A percentile compares a stretch with the other conserved stretches of the same genome.
Evolutionary conservation across 2,329 filamentous ascomycete genomes (phyloP).

Genomic region (Alternaria triticina): DNA sequence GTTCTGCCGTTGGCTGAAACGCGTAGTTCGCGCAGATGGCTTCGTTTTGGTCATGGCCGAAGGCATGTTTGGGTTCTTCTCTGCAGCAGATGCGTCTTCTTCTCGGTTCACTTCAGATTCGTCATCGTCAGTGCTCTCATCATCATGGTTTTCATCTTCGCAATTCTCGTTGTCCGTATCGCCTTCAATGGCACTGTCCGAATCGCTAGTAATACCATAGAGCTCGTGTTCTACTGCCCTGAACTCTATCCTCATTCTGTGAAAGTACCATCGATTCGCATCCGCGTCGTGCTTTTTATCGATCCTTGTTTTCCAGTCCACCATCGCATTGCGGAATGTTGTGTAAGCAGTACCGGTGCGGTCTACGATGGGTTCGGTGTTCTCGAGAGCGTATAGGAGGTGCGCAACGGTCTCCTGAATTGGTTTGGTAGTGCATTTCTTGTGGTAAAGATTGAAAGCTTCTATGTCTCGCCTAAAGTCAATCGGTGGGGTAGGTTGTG

Average conservation of each 20-base stretch:
- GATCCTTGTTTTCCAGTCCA: neutral
- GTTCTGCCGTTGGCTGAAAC: neutral
- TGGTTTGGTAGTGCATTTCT: neutral
- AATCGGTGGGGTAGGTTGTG: neutral
- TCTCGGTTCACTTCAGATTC: neutral
- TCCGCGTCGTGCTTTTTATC: neutral
- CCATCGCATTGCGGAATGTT: neutral
- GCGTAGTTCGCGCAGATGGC: neutral
- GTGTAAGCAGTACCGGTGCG: neutral
- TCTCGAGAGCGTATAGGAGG: neutral
- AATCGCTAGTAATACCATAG: neutral
- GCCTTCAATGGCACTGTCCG: neutral
- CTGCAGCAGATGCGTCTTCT: no score
- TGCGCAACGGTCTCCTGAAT: neutral
- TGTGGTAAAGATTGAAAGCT: neutral
- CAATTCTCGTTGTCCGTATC: neutral
- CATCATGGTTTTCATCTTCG: neutral
- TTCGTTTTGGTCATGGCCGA: neutral
- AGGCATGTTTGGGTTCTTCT: neutral
- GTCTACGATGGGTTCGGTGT: neutral
- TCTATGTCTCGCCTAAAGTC: neutral
- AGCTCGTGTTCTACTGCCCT: neutral
- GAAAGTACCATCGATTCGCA: neutral
- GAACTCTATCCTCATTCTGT: neutral
- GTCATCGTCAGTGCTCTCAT: neutral